A percentile compares a stretch with the other conserved stretches of the same genome.
Evolutionary conservation across 2,329 filamentous ascomycete species (phyloP).

Genomic region (Lasiodiplodia citricola): DNA sequence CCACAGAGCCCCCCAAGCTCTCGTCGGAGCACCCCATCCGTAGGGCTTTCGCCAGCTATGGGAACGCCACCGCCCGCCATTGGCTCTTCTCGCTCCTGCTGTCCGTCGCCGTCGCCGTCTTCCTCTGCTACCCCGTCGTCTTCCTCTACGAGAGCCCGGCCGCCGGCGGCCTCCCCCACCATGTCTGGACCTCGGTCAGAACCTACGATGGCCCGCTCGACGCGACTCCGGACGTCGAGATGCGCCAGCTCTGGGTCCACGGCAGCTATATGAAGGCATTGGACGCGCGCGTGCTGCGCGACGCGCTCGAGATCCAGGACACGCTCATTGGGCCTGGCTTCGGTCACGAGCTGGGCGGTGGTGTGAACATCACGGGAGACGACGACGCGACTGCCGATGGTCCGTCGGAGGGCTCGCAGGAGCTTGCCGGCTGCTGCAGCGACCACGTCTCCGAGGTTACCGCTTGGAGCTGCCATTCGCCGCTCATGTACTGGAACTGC

Average conservation of each 20-base stretch:
- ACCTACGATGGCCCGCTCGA: slow-evolving; percentile 61
- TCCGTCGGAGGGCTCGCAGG: slow-evolving; percentile 15
- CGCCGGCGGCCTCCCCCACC: slow-evolving; percentile 73
- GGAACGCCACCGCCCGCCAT: slow-evolving; percentile 72
- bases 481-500: slow-evolving; percentile 79
- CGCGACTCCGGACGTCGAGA: slow-evolving; percentile 71
- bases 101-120: slow-evolving; percentile 72
- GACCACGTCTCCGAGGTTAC: slow-evolving; percentile 21
- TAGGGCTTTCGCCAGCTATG: slow-evolving; percentile 69
- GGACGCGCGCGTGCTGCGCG: slow-evolving; percentile 66
- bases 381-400: slow-evolving; percentile 26
- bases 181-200: slow-evolving; percentile 80
- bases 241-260: slow-evolving; percentile 83
- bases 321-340: slow-evolving; percentile 63
- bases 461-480: slow-evolving; percentile 81
- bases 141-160: slow-evolving; percentile 77
- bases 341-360: slow-evolving; percentile 22
- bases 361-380: slow-evolving; percentile 29
- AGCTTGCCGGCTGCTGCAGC: slow-evolving; percentile 24
- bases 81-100: slow-evolving; percentile 75
- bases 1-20: slow-evolving; percentile 73
- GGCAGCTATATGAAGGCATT: slow-evolving; percentile 81
- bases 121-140: slow-evolving; percentile 75
- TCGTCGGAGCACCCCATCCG: slow-evolving; percentile 69
- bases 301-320: slow-evolving; percentile 73